Percentiles rank a stretch among this genome's conserved stretches.
Evolutionary conservation across 306 rosid species (phyloP).

Genomic region (Gleditsia sinensis): DNA sequence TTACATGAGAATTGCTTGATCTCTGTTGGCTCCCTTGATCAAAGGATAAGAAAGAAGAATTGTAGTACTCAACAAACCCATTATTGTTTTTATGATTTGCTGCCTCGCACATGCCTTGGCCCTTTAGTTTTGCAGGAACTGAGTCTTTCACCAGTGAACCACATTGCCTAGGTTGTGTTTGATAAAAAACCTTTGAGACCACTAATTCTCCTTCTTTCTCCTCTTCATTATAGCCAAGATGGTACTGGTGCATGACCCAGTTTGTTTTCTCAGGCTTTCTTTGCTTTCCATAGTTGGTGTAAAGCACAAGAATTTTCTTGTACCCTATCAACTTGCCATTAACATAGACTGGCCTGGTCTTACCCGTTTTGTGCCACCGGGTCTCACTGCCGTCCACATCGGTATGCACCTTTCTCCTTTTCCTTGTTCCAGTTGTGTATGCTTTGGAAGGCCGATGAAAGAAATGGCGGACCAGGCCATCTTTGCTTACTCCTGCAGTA

Average conservation of each 20-base stretch:
- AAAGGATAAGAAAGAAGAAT: slow-evolving; percentile 56
- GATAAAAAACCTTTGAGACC: slow-evolving; percentile 78
- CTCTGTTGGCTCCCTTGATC: slow-evolving; percentile 62
- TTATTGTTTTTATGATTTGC: slow-evolving; percentile 34
- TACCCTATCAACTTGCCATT: slow-evolving; percentile 55
- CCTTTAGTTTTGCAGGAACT: slow-evolving; percentile 37
- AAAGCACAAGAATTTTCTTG: slow-evolving; percentile 82
- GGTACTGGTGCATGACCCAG: slow-evolving; percentile 86
- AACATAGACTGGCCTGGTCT: slow-evolving; percentile 55
- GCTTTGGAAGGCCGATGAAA: slow-evolving; percentile 72
- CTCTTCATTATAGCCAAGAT: slow-evolving; percentile 72
- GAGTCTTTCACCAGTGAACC: slow-evolving; percentile 59
- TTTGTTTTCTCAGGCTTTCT: slow-evolving; percentile 82
- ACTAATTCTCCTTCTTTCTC: slow-evolving; percentile 84
- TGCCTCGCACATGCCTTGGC: slow-evolving; percentile 39
- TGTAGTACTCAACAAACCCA: slow-evolving; percentile 52
- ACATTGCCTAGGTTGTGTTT: slow-evolving; percentile 89
- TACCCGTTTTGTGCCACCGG: slow-evolving; percentile 72
- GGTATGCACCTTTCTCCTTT: slow-evolving; percentile 63
- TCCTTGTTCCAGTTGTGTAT: slow-evolving; percentile 69
- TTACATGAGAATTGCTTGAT: slow-evolving; percentile 40
- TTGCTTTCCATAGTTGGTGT: slow-evolving; percentile 79
- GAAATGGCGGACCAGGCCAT: slow-evolving; percentile 66
- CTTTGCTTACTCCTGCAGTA: slow-evolving; percentile 58
- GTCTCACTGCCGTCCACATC: slow-evolving; percentile 66